Evolutionary conservation across 202 grass and related monocot species (phyloP).

Genomic region (Digitaria exilis): DNA sequence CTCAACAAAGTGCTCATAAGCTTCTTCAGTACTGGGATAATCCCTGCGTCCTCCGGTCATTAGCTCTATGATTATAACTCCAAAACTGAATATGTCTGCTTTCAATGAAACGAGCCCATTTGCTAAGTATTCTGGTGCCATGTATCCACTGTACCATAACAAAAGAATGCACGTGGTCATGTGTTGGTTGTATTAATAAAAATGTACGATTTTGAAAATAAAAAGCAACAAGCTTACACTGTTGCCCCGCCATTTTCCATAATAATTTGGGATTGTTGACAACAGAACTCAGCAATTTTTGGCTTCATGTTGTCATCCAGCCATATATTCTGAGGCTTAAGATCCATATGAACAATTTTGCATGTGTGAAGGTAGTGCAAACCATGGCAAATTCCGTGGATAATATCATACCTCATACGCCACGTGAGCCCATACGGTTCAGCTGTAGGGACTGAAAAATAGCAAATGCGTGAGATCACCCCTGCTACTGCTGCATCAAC

Average conservation of each 20-base stretch:
- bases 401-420: background rate
- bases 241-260: background rate
- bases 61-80: constrained; percentile 2
- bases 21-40: background rate
- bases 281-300: background rate
- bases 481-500: too few relatives aligned
- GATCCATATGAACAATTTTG: constrained; percentile 7
- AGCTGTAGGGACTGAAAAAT: background rate
- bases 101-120: background rate
- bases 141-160: constrained; percentile 5
- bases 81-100: constrained; percentile 3
- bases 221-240: background rate
- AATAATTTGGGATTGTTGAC: background rate
- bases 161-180: too few relatives aligned
- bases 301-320: background rate
- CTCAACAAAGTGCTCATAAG: background rate
- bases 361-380: background rate
- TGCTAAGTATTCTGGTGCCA: background rate
- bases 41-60: background rate
- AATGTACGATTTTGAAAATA: too few relatives aligned
- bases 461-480: too few relatives aligned
- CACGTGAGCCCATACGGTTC: background rate
- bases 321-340: constrained; percentile 9
- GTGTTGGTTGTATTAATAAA: too few relatives aligned
- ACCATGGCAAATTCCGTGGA: background rate